Base-by-base conservation (phyloP, 2,329 filamentous ascomycete species). In the Podosphaera fusca region DNA sequence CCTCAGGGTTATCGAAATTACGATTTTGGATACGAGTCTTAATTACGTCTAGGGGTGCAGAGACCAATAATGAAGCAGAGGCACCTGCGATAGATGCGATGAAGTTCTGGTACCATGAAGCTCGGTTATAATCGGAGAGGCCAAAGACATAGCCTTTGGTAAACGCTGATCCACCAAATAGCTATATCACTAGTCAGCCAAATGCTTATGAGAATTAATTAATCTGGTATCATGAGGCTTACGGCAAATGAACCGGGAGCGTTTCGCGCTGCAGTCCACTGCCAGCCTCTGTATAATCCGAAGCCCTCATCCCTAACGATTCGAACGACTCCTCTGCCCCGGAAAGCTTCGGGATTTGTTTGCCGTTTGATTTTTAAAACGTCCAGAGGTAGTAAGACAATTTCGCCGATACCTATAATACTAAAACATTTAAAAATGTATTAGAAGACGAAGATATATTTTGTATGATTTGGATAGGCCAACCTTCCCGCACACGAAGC, bases 321-420 rank as follows among this genome's bases (percentile, higher is more conserved):
- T 72, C 78, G 84, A 68, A 96, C 74, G 59, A 98, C 77, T 60
- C 92, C 92, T 66, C 92, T 85, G 64, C 90, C 90, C 63, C 88
- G 81, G 81, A 98, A 98, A 40, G 92, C 89, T 68, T 96, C 92
- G 46, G 92, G 92, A 76, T 98, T 98, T 63, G 92, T 98, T 75
- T 98, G 92, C 66, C 92, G 83, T 80, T 98, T 98, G 75, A 98
- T 98, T 80, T 98, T 98, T 61, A 98, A 79, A 45, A 98, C 90
- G 65, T 98, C 92, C 60, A 98, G 80, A 47, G 92, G 92, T 46
- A 98, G 79, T 35, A 98, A 80, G 59, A 98, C 80, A 62, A 98
- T 94, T 74, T 98, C 92, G 68, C 92, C 92, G 65, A 98, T 95
- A 66, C 92, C 92, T 67, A 98, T 94, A 67, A 98, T 69, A 73